Conservation (phyloP, 2,329 filamentous ascomycete species). For the Epichloe coenophiala region DNA sequence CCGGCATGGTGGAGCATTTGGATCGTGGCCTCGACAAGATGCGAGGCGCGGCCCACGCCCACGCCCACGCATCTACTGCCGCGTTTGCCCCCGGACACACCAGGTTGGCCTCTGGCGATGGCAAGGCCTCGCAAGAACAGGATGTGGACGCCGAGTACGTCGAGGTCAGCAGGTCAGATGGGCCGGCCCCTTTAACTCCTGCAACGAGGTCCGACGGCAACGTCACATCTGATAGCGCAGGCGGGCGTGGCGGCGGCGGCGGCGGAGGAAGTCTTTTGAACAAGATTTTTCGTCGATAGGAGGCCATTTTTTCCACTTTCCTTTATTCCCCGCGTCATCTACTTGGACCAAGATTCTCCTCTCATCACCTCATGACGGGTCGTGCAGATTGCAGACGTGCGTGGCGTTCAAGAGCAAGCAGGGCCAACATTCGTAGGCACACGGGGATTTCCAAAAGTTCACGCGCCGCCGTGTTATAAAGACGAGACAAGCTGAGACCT, state of each 20-base stretch:
- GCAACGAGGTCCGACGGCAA: neutral
- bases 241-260: constrained; percentile 16
- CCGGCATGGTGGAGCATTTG: constrained; percentile 34
- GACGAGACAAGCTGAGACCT: too few relatives aligned
- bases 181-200: constrained; percentile 2
- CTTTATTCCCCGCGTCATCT: too few relatives aligned
- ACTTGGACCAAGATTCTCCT: neutral
- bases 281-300: constrained; percentile 21
- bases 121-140: constrained; percentile 11
- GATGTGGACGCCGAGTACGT: constrained; percentile 22
- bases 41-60: constrained; percentile 14
- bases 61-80: constrained; percentile 6
- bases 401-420: too few relatives aligned
- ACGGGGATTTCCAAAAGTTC: too few relatives aligned
- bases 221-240: constrained; percentile 9
- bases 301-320: too few relatives aligned
- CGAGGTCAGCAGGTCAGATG: constrained; percentile 17
- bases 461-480: too few relatives aligned
- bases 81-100: constrained; percentile 16
- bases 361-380: too few relatives aligned
- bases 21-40: constrained; percentile 32
- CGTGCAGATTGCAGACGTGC: too few relatives aligned
- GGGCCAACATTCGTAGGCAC: too few relatives aligned
- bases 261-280: constrained; percentile 18
- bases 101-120: constrained; percentile 15